Percentiles rank a stretch among this genome's conserved stretches.
phyloP scores from a whole-genome alignment of 208 protist species.

The Crithidia bombi region DNA sequence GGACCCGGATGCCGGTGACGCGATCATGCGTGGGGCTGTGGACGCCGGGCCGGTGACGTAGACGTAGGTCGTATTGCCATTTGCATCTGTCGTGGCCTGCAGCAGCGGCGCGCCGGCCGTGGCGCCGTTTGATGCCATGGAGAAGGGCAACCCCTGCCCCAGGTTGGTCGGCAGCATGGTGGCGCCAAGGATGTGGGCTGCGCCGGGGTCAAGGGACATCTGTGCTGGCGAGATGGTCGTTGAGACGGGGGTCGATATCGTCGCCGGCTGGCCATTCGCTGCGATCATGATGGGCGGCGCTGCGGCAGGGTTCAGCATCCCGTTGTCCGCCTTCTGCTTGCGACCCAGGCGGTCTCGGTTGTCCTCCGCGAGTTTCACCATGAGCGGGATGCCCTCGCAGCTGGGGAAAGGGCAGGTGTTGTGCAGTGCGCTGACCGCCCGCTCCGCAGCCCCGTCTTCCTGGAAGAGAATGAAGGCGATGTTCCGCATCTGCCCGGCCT shows the following conservation, averaged over 20 bases:
- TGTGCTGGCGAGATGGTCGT: slow-evolving; percentile 22
- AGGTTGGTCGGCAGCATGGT: slow-evolving; percentile 13
- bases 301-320: not conserved
- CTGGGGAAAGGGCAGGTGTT: slow-evolving; percentile 64
- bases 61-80: slow-evolving; percentile 22
- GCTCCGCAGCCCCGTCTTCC: slow-evolving; percentile 60
- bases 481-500: slow-evolving; percentile 40
- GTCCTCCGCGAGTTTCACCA: slow-evolving; percentile 76
- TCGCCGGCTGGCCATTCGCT: not conserved
- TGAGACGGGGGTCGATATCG: slow-evolving; percentile 23
- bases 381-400: slow-evolving; percentile 62
- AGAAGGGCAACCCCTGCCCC: slow-evolving; percentile 9
- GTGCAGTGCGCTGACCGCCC: slow-evolving; percentile 55
- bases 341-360: slow-evolving; percentile 58
- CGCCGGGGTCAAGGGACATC: slow-evolving; percentile 19
- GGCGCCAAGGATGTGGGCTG: slow-evolving; percentile 8
- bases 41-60: slow-evolving; percentile 8
- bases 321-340: slow-evolving; percentile 28
- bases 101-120: slow-evolving; percentile 14
- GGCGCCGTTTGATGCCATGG: not conserved
- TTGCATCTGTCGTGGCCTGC: slow-evolving; percentile 23
- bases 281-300: slow-evolving; percentile 8
- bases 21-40: not conserved
- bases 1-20: not conserved
- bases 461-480: slow-evolving; percentile 82